These are phyloP conservation scores for Penicillium thymicola DNA, from an alignment of 2,329 filamentous ascomycete species.

Conservation along the genomic window DNA sequence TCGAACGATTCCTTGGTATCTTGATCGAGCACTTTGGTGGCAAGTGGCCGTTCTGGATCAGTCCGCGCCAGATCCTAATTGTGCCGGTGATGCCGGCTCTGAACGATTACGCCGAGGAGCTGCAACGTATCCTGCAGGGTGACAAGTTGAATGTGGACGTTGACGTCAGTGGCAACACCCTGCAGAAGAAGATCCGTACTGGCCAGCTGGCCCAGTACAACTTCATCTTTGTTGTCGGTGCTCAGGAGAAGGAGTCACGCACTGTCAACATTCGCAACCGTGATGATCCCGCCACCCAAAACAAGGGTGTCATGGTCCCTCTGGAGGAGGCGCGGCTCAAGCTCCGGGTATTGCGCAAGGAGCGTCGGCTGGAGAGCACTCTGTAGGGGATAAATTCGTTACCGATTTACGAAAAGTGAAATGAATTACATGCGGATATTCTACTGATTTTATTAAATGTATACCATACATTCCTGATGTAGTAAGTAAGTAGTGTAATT, in stretches of 20 bases:
- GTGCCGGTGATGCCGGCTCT: constrained; percentile 50
- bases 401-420: constrained; percentile 16
- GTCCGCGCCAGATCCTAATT: constrained; percentile 50
- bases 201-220: constrained; percentile 51
- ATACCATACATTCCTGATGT: background rate
- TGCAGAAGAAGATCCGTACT: constrained; percentile 52
- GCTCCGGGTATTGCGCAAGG: constrained; percentile 47
- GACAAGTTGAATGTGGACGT: constrained; percentile 49
- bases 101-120: constrained; percentile 49
- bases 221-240: constrained; percentile 60
- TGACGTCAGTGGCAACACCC: constrained; percentile 49
- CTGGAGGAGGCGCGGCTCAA: constrained; percentile 58
- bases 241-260: constrained; percentile 57
- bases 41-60: constrained; percentile 54
- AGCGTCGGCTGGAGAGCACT: constrained; percentile 43
- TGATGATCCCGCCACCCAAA: constrained; percentile 60
- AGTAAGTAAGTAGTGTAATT: background rate
- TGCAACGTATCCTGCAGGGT: constrained; percentile 44
- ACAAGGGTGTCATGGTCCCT: constrained; percentile 59
- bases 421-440: constrained; percentile 12
- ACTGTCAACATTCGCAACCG: constrained; percentile 64
- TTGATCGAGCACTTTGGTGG: constrained; percentile 51
- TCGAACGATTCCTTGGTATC: constrained; percentile 52
- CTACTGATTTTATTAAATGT: constrained; percentile 1
- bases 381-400: constrained; percentile 28